A percentile compares a stretch with the other conserved stretches of the same genome.
These are phyloP conservation scores for Ciborinia camelliae DNA, from an alignment of 2,329 filamentous ascomycete species.

Conservation along the genomic window DNA sequence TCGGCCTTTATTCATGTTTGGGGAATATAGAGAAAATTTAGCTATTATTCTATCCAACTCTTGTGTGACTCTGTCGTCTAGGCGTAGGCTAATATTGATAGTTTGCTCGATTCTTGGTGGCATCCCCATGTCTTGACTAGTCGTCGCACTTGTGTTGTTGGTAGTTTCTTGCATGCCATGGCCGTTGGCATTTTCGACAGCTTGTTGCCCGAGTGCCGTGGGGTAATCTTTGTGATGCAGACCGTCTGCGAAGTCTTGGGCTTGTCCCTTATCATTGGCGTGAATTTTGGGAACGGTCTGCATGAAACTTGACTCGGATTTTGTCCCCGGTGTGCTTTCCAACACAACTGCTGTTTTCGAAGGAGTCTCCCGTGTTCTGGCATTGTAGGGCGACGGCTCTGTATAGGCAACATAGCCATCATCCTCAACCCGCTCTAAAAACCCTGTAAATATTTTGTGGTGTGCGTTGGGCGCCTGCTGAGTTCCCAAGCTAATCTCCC, in stretches of 20 bases:
- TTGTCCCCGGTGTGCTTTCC: background rate
- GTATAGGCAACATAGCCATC: slow-evolving; percentile 6
- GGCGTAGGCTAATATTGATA: background rate
- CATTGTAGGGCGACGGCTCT: background rate
- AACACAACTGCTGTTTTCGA: background rate
- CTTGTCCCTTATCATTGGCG: background rate
- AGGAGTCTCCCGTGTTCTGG: background rate
- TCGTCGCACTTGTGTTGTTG: background rate
- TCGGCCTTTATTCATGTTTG: slow-evolving; percentile 4
- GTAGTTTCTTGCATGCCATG: background rate
- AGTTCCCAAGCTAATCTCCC: background rate
- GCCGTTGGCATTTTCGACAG: background rate
- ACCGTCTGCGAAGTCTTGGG: background rate
- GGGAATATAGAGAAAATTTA: background rate
- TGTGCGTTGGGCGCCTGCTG: background rate
- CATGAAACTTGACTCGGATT: background rate
- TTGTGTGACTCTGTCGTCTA: background rate
- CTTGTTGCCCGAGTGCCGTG: background rate
- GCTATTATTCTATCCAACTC: slow-evolving; percentile 4
- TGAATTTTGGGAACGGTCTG: background rate
- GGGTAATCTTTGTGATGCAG: background rate
- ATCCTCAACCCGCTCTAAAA: slow-evolving; percentile 1
- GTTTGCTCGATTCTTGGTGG: background rate
- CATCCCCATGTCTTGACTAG: background rate
- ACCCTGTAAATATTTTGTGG: background rate